Evolutionary conservation across 2,329 filamentous ascomycete species (phyloP).

Genomic region (Aureobasidium leucospermi): DNA sequence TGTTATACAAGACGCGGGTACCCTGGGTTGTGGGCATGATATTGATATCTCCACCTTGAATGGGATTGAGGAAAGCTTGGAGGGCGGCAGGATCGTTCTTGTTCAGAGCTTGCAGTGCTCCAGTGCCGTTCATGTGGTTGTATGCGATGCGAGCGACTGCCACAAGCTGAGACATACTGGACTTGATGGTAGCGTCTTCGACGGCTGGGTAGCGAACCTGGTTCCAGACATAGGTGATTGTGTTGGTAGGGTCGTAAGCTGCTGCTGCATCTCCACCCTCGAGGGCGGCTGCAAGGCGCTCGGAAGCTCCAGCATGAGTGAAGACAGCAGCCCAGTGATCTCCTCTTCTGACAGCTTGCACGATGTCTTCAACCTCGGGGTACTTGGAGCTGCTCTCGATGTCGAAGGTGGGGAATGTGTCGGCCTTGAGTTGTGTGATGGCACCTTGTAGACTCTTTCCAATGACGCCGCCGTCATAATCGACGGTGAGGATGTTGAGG

Average conservation of each 20-base stretch:
- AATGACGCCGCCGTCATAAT: constrained; percentile 24
- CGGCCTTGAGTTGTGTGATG: not conserved
- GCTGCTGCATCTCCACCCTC: constrained; percentile 26
- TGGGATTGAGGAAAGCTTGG: constrained; percentile 33
- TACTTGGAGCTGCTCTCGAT: not conserved
- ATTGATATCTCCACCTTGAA: constrained; percentile 29
- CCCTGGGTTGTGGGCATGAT: constrained; percentile 37
- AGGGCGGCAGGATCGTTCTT: constrained; percentile 27
- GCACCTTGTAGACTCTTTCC: constrained; percentile 10
- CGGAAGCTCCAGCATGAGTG: constrained; percentile 30
- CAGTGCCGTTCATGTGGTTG: constrained; percentile 27
- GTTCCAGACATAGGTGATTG: constrained; percentile 39
- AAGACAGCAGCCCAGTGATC: constrained; percentile 27
- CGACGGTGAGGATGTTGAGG: constrained; percentile 24
- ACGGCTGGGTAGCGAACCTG: constrained; percentile 37
- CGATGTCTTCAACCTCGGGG: constrained; percentile 18
- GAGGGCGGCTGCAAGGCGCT: constrained; percentile 31
- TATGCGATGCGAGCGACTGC: constrained; percentile 30
- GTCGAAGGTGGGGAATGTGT: constrained; percentile 4
- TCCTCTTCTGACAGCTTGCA: constrained; percentile 22
- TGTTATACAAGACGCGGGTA: constrained; percentile 39
- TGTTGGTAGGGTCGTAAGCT: constrained; percentile 30
- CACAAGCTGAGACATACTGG: constrained; percentile 29
- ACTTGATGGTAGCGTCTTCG: constrained; percentile 29
- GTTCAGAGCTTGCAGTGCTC: constrained; percentile 20